Evolutionary conservation across 2,329 filamentous ascomycete genomes (phyloP), one percentile per base, ranked within the genome.

Genomic region (Zymoseptoria pseudotritici): DNA sequence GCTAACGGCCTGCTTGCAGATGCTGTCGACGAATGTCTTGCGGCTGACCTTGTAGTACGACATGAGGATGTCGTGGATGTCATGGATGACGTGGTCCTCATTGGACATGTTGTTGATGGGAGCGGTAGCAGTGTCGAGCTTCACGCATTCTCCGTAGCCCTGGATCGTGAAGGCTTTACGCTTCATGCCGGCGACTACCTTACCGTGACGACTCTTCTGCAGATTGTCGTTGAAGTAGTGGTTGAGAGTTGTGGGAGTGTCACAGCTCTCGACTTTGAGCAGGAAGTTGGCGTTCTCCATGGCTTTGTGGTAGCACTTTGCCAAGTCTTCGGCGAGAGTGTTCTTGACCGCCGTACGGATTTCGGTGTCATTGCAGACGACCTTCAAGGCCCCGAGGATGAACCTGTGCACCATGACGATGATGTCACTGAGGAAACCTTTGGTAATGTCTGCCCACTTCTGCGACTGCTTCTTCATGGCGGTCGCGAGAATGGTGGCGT

Each of bases 1-100:
- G 51, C 82, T 79, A 1, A 82, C 74, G 0, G 79, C 83, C 63
- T 88, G 86, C 61, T 80, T 79, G 66, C 78, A 84, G 1, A 90
- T 71, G 2, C 77, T 80, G 64, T 90, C 86, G 1, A 87, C 79
- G 59, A 90, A 87, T 0, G 85, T 80, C 66, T 82, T 82, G 11
- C 76, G 77, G 0, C 84, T 78, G 1, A 87, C 80, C 24, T 82
- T 78, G 74, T 89, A 89, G 70, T 86, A 89, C 50, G 64, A 57
- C 26, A 77, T 70, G 0, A 89, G 75, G 1, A 83, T 80, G 60
- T 88, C 81, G 58, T 87, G 83, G 4, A 89, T 80, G 9, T 85
- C 78, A 36, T 81, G 75, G 3, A 77, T 65, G 0, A 73, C 71
- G 50, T 78, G 71, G 4, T 78, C 67, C 0, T 71, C 69, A 55